Evolutionary conservation across 257 asterid genomes (phyloP).

Genomic region (Gentiana straminea): DNA sequence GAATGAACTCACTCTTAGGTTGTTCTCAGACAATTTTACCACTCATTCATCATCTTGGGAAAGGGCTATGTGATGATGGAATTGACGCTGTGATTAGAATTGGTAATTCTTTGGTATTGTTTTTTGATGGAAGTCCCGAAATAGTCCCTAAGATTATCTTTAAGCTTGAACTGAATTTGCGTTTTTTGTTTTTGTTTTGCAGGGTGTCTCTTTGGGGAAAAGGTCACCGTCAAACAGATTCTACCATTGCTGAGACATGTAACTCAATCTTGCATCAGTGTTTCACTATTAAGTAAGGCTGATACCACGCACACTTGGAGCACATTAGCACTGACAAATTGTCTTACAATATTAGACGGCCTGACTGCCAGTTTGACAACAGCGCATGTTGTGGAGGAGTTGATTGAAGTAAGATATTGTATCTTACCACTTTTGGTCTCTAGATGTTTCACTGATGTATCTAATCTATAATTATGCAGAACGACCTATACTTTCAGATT

Average conservation of each 20-base stretch:
- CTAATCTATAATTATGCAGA: constrained; percentile 36
- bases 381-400: constrained; percentile 62
- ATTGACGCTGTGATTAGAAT: constrained; percentile 79
- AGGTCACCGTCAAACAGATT: constrained; percentile 60
- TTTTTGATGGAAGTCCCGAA: constrained; percentile 12
- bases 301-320: constrained; percentile 89
- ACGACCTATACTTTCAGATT: constrained; percentile 50
- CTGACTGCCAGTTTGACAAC: constrained; percentile 53
- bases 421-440: constrained; percentile 1
- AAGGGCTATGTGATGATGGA: constrained; percentile 86
- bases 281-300: constrained; percentile 42
- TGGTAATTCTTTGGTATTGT: constrained; percentile 32
- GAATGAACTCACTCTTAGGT: constrained; percentile 9
- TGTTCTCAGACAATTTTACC: constrained; percentile 77
- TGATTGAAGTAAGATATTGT: constrained; percentile 51
- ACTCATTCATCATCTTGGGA: constrained; percentile 81
- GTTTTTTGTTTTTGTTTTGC: constrained; percentile 18
- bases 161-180: constrained; percentile 14
- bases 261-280: constrained; percentile 48
- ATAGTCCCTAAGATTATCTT: constrained; percentile 9
- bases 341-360: constrained; percentile 66
- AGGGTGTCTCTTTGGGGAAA: constrained; percentile 87
- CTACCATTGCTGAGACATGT: constrained; percentile 57
- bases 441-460: constrained; percentile 5
- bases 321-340: constrained; percentile 54